Evolutionary conservation across 306 rosid genomes (phyloP).

Genomic region (Castanea mollissima): DNA sequence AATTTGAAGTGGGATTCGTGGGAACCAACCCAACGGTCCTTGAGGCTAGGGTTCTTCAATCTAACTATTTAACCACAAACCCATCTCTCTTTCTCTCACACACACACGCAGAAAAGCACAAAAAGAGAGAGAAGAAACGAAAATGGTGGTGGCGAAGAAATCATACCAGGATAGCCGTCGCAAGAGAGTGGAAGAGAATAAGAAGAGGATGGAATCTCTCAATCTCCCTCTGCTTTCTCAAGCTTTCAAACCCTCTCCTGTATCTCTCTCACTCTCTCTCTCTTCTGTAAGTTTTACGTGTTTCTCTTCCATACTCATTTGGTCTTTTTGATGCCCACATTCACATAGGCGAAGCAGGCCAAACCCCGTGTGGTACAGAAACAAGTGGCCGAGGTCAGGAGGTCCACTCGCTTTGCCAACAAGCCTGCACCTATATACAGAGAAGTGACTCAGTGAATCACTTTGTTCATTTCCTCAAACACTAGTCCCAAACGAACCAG

Average conservation of each 20-base stretch:
- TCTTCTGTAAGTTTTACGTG: neutral
- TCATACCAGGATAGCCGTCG: conserved; percentile 69
- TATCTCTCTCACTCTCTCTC: neutral
- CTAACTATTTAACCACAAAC: too few species aligned
- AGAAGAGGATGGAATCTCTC: conserved; percentile 75
- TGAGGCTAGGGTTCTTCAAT: too few species aligned
- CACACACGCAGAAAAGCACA: too few species aligned
- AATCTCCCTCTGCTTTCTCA: conserved; percentile 61
- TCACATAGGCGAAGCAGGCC: conserved; percentile 38
- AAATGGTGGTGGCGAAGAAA: conserved; percentile 35
- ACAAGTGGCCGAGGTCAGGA: conserved; percentile 53
- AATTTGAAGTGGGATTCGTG: conserved; percentile 20
- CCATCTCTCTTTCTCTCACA: neutral
- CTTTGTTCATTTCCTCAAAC: neutral
- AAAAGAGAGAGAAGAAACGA: neutral
- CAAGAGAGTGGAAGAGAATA: conserved; percentile 71
- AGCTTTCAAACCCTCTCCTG: conserved; percentile 54
- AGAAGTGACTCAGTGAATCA: neutral
- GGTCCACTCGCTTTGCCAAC: conserved; percentile 70
- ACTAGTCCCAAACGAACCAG: too few species aligned
- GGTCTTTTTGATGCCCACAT: neutral
- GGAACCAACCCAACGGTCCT: conserved; percentile 40
- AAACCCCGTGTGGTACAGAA: conserved; percentile 44
- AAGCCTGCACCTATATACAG: neutral
- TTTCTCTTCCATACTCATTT: neutral